phyloP scores from a whole-genome alignment of 495 filamentous ascomycete species.

The Penicillium odoratum region DNA sequence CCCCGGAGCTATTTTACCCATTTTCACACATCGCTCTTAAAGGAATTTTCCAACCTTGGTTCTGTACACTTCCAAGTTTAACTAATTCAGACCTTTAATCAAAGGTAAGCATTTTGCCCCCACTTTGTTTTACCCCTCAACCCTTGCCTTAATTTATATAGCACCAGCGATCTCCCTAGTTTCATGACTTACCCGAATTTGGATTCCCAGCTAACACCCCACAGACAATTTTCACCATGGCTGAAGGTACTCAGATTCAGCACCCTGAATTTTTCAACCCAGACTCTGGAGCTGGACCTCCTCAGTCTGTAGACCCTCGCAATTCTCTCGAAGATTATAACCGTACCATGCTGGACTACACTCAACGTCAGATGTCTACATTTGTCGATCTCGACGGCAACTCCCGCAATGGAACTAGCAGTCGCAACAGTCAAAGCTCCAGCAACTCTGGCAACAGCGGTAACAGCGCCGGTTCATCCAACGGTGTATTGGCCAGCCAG shows the following conservation, averaged over 20 bases:
- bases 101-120: constrained; percentile 10
- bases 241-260: constrained; percentile 24
- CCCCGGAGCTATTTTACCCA: not conserved
- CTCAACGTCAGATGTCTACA: constrained; percentile 43
- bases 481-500: constrained; percentile 19
- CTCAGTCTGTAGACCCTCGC: constrained; percentile 27
- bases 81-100: not conserved
- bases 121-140: not conserved
- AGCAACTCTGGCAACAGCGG: constrained; percentile 25
- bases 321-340: constrained; percentile 46
- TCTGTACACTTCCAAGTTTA: no score
- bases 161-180: not conserved
- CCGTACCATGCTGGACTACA: constrained; percentile 48
- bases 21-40: constrained; percentile 9
- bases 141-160: not conserved
- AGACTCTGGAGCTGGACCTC: constrained; percentile 23
- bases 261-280: constrained; percentile 23
- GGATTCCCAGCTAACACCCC: not conserved
- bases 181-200: not conserved
- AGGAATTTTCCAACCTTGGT: constrained; percentile 15
- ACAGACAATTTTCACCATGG: constrained; percentile 25
- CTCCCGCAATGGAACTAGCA: constrained; percentile 17
- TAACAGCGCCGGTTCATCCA: constrained; percentile 26
- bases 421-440: constrained; percentile 38
- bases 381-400: constrained; percentile 37